Conservation (phyloP, 1,284 basidiomycete genomes). For the Fomes fomentarius region DNA sequence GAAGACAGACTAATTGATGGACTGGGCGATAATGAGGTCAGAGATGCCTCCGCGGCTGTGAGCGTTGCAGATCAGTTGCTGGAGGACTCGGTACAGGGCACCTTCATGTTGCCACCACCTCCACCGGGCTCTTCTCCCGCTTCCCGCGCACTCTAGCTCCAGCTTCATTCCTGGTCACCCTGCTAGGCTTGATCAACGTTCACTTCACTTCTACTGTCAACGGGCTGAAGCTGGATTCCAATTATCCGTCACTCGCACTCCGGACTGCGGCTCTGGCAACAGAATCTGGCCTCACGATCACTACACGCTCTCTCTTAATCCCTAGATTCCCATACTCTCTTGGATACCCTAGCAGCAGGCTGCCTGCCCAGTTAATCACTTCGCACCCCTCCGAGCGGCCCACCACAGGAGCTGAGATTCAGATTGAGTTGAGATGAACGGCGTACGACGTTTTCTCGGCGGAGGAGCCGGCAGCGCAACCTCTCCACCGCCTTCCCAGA, state of each 20-base stretch:
- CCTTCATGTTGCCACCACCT: slow-evolving; percentile 13
- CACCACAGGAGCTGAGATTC: too few species aligned
- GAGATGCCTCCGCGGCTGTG: not conserved
- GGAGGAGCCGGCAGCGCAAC: slow-evolving; percentile 37
- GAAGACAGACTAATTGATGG: too few species aligned
- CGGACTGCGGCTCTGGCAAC: slow-evolving; percentile 16
- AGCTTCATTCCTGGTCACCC: not conserved
- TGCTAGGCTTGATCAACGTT: not conserved
- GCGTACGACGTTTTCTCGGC: slow-evolving; percentile 68
- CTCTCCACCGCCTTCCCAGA: slow-evolving; percentile 27
- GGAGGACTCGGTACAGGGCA: not conserved
- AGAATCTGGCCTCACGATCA: slow-evolving; percentile 20
- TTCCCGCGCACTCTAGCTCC: slow-evolving; percentile 5
- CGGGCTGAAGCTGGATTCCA: not conserved
- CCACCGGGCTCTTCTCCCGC: not conserved
- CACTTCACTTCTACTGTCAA: not conserved
- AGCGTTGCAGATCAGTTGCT: slow-evolving; percentile 17
- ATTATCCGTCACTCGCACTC: not conserved
- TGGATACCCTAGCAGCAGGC: slow-evolving; percentile 21
- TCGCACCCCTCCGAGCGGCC: slow-evolving; percentile 22
- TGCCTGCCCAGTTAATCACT: not conserved
- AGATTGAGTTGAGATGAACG: slow-evolving; percentile 75
- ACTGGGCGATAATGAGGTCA: not conserved
- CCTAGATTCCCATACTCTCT: not conserved
- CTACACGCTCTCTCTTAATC: not conserved